phyloP scores from a whole-genome alignment of 2,329 filamentous ascomycete genomes.

The Paracamarosporium sp. region DNA sequence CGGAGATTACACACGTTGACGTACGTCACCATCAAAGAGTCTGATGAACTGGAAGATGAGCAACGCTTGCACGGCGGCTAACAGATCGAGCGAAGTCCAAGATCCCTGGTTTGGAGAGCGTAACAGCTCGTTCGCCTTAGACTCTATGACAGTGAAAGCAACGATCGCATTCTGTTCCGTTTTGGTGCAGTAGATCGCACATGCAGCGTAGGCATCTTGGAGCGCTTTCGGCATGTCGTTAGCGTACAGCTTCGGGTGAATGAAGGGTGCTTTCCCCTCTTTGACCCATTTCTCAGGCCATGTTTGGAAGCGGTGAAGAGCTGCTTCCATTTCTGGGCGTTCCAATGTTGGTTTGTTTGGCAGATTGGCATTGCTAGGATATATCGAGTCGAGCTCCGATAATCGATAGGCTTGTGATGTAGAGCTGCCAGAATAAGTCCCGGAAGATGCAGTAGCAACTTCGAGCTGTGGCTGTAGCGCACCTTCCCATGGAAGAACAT shows the following conservation, averaged over 20 bases:
- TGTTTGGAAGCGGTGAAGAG: constrained; percentile 22
- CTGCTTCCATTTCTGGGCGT: constrained; percentile 19
- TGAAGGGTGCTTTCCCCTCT: constrained; percentile 19
- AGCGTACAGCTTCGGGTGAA: constrained; percentile 18
- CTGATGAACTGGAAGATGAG: constrained; percentile 37
- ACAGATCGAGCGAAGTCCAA: constrained; percentile 12
- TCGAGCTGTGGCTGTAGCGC: constrained; percentile 14
- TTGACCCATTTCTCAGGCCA: constrained; percentile 22
- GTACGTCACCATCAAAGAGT: constrained; percentile 33
- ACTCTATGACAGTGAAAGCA: constrained; percentile 17
- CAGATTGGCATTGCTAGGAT: not conserved
- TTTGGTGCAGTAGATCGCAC: constrained; percentile 19
- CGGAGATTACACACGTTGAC: constrained; percentile 13
- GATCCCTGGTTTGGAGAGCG: constrained; percentile 7
- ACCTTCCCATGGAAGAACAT: constrained; percentile 18
- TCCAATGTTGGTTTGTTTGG: constrained; percentile 7
- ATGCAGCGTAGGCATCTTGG: constrained; percentile 22
- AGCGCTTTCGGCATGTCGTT: constrained; percentile 12
- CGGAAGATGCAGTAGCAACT: not conserved
- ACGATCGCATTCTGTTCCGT: constrained; percentile 13
- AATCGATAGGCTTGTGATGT: not conserved
- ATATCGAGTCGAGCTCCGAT: not conserved
- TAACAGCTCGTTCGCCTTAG: constrained; percentile 15
- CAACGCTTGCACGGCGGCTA: constrained; percentile 28
- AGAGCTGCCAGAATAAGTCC: not conserved